phyloP scores from a whole-genome alignment of 2,329 filamentous ascomycete species.

The Botrytis deweyae region DNA sequence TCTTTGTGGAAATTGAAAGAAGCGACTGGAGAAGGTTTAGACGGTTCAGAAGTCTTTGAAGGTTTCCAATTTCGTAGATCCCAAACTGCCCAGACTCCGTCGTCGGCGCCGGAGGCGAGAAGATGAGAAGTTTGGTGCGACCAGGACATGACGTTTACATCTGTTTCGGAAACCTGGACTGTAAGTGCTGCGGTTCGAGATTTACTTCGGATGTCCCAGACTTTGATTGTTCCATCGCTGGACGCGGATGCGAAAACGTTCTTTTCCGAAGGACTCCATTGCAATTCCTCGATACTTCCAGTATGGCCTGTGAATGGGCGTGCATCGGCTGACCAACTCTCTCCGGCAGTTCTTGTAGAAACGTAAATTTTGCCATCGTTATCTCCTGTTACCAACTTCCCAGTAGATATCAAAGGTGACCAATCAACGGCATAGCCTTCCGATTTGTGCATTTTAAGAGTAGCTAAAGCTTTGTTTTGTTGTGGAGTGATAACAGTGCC shows the following conservation, averaged over 20 bases:
- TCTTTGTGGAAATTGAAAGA: constrained; percentile 95
- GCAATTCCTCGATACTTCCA: constrained; percentile 86
- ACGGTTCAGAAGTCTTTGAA: constrained; percentile 45
- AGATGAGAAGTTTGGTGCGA: constrained; percentile 84
- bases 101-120: constrained; percentile 87
- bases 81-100: constrained; percentile 94
- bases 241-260: constrained; percentile 94
- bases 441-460: constrained; percentile 83
- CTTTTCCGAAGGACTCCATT: constrained; percentile 92
- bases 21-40: constrained; percentile 76
- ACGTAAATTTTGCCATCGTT: constrained; percentile 86
- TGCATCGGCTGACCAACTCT: constrained; percentile 84
- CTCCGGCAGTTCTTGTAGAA: constrained; percentile 82
- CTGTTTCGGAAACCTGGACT: constrained; percentile 76
- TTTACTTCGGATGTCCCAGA: constrained; percentile 95
- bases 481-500: constrained; percentile 76
- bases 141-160: constrained; percentile 98
- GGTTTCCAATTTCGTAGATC: constrained; percentile 94
- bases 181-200: constrained; percentile 83
- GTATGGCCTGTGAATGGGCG: constrained; percentile 81
- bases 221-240: constrained; percentile 88
- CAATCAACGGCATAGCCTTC: constrained; percentile 98
- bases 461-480: constrained; percentile 85
- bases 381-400: constrained; percentile 89
- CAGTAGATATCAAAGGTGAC: constrained; percentile 77